Evolutionary conservation across 2,329 filamentous ascomycete species (phyloP), one percentile per base, ranked within the genome.

Genomic region (Pyrenochaeta sp.): DNA sequence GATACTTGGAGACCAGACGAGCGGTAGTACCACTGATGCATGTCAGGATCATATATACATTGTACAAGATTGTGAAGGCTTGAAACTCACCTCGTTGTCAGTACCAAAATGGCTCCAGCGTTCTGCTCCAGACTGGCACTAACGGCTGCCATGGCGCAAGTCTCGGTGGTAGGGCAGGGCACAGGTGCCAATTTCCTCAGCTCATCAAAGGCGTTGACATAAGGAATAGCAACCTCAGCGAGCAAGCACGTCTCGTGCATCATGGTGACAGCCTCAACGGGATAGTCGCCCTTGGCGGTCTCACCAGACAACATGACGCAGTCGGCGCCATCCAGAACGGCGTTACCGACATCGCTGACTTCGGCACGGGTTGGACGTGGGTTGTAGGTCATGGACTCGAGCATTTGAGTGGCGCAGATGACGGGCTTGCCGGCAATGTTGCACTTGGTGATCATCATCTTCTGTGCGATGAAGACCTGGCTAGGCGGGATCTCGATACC

Each of bases 361-460:
- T 99, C 95, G 66, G 95, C 95, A 82, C 95, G 93, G 65, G 95
- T 99, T 50, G 95, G 95, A 64, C 95, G 92, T 69, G 95, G 95
- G 86, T 99, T 99, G 87, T 97, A 97, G 81, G 97, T 99, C 95
- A 99, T 99, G 69, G 93, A 97, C 88, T 99, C 95, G 71, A 99
- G 88, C 95, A 99, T 99, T 86, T 99, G 95, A 40, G 95, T 99
- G 59, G 95, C 95, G 82, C 94, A 98, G 79, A 99, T 97, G 80
- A 94, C 93, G 69, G 95, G 95, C 88, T 99, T 99, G 82, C 95
- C 95, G 71, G 93, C 93, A 77, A 97, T 89, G 86, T 99, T 99
- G 89, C 95, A 99, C 90, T 98, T 98, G 82, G 95, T 93, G 81
- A 99, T 99, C 88, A 99, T 93, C 92, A 99, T 99, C 91, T 99